A percentile compares a stretch with the other conserved stretches of the same genome.
Evolutionary conservation across 2,329 filamentous ascomycete species (phyloP).

Genomic region (Parascedosporium putredinis): DNA sequence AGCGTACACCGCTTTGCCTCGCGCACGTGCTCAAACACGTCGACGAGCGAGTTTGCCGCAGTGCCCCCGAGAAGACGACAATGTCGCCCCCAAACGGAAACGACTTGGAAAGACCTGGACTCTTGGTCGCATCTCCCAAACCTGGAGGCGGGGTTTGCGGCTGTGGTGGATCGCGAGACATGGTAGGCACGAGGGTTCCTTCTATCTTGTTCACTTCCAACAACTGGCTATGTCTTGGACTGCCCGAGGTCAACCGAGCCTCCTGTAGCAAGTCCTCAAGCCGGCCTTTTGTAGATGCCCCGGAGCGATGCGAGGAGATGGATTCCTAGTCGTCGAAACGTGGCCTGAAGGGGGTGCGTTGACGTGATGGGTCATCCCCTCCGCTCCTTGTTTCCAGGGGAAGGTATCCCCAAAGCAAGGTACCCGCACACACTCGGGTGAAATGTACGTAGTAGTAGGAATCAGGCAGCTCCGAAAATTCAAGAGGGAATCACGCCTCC

Average conservation of each 20-base stretch:
- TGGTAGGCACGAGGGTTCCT: neutral
- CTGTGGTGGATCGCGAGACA: neutral
- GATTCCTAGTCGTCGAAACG: neutral
- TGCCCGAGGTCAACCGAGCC: no score
- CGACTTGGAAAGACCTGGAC: neutral
- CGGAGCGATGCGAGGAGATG: neutral
- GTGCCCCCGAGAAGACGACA: slow-evolving; percentile 88
- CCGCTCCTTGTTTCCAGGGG: neutral
- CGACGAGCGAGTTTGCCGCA: slow-evolving; percentile 88
- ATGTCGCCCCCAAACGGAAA: slow-evolving; percentile 35
- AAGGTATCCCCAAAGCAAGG: neutral
- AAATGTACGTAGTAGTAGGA: no score
- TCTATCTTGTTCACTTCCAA: neutral
- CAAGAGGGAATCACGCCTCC: no score
- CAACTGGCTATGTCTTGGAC: no score
- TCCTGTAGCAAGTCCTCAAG: neutral
- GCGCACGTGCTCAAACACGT: slow-evolving; percentile 66
- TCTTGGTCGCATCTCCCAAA: neutral
- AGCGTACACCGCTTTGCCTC: slow-evolving; percentile 56
- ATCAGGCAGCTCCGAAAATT: no score
- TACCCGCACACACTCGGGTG: neutral
- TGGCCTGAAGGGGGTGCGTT: neutral
- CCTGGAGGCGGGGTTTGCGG: neutral
- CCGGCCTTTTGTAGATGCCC: neutral
- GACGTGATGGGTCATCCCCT: no score